Conservation (phyloP, 257 asterid species). For the Striga asiatica region DNA sequence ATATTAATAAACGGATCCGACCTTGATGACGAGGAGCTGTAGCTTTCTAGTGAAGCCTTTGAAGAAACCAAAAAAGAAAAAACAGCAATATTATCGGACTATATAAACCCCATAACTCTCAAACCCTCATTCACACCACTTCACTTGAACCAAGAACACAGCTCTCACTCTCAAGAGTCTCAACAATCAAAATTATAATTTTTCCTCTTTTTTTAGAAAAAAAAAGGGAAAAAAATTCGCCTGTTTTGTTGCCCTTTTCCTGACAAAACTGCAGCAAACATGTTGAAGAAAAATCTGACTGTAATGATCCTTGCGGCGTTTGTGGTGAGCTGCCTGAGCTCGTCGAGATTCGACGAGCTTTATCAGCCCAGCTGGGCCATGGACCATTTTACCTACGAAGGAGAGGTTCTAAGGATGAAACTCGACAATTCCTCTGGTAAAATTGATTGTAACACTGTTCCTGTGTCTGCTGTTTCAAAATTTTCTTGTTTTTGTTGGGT, state of each 20-base stretch:
- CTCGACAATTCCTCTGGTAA: conserved; percentile 65
- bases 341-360: conserved; percentile 50
- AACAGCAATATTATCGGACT: conserved; percentile 12
- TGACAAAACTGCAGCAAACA: conserved; percentile 1
- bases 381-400: conserved; percentile 57
- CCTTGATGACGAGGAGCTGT: conserved; percentile 29
- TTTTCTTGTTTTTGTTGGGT: too few relatives aligned
- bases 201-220: background rate
- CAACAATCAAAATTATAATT: too few relatives aligned
- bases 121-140: background rate
- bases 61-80: background rate
- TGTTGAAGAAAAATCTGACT: conserved; percentile 5
- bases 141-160: background rate
- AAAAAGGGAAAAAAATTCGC: background rate
- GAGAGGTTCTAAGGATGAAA: conserved; percentile 66
- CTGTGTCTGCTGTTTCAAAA: too few relatives aligned
- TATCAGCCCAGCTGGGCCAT: conserved; percentile 62
- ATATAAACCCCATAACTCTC: conserved; percentile 31
- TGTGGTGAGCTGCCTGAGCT: conserved; percentile 21
- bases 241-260: too few relatives aligned
- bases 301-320: conserved; percentile 13
- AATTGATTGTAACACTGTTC: background rate
- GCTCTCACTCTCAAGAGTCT: too few relatives aligned
- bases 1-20: conserved; percentile 17
- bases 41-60: conserved; percentile 46